These are phyloP conservation scores for Stemphylium beticola DNA, from an alignment of 2,329 filamentous ascomycete genomes.

Conservation along the genomic window DNA sequence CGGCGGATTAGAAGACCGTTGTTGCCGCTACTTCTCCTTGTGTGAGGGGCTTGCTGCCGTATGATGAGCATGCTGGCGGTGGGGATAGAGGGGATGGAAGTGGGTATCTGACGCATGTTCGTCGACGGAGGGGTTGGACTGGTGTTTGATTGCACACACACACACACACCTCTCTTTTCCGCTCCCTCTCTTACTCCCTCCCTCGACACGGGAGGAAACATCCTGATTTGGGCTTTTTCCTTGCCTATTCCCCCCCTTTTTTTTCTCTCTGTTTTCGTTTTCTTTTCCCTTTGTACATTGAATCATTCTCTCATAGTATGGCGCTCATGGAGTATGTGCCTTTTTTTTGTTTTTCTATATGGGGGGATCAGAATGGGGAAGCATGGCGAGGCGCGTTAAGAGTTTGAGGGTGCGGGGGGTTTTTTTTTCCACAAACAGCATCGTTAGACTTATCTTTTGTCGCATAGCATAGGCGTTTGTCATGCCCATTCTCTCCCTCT, in stretches of 20 bases:
- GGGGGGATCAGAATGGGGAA: too few species aligned
- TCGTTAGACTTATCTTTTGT: background rate
- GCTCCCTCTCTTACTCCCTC: background rate
- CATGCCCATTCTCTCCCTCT: background rate
- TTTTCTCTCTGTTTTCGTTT: background rate
- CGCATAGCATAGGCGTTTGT: slow-evolving; percentile 1
- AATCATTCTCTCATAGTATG: too few species aligned
- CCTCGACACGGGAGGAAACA: background rate
- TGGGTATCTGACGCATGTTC: slow-evolving; percentile 16
- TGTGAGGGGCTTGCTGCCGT: background rate
- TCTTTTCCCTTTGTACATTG: too few species aligned
- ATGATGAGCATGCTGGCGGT: background rate
- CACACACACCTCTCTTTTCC: background rate
- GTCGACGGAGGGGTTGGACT: slow-evolving; percentile 23
- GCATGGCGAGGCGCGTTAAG: too few species aligned
- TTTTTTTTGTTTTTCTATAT: too few species aligned
- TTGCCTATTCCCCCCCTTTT: background rate
- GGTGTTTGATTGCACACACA: background rate
- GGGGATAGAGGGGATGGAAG: background rate
- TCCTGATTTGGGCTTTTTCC: background rate
- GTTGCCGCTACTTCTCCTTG: background rate
- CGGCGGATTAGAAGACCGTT: slow-evolving; percentile 22
- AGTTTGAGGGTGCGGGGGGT: too few species aligned
- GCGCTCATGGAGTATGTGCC: too few species aligned
- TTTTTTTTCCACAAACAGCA: too few species aligned